phyloP scores from a whole-genome alignment of 2,329 filamentous ascomycete species.

The Reticulascus tulasneorum region DNA sequence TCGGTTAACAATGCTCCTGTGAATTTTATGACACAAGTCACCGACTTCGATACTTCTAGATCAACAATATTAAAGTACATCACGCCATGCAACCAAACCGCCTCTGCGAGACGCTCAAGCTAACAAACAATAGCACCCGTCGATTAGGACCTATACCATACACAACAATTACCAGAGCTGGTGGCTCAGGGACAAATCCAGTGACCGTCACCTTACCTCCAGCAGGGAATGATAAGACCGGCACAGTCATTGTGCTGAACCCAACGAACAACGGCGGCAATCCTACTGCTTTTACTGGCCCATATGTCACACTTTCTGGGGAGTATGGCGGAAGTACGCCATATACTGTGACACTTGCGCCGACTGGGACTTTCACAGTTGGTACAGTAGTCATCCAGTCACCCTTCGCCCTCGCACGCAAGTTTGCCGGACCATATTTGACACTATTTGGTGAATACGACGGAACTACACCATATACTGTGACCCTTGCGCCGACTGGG shows the following conservation, averaged over 20 bases:
- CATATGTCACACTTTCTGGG: constrained; percentile 6
- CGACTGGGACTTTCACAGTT: constrained; percentile 1
- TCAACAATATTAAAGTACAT: no score
- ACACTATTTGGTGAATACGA: constrained; percentile 7
- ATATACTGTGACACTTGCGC: constrained; percentile 6
- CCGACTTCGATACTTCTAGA: constrained; percentile 10
- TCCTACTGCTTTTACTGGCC: constrained; percentile 1
- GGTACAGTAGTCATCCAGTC: constrained; percentile 8
- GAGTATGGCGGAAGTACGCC: constrained; percentile 2
- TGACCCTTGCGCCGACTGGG: constrained; percentile 3
- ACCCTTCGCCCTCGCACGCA: background rate
- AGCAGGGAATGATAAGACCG: background rate
- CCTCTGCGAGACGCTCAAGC: no score
- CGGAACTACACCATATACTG: constrained; percentile 5
- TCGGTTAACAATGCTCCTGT: constrained; percentile 11
- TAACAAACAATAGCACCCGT: no score
- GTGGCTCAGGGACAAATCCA: background rate
- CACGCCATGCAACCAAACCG: no score
- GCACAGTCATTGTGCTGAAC: constrained; percentile 3
- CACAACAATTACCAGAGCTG: constrained; percentile 2
- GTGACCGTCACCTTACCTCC: constrained; percentile 6
- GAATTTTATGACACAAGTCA: constrained; percentile 9
- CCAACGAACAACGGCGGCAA: no score
- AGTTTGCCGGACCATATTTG: constrained; percentile 9
- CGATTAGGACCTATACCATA: no score